Evolutionary conservation across 1,139 yeast species (phyloP).

Genomic region (Wickerhamomyces sp.): DNA sequence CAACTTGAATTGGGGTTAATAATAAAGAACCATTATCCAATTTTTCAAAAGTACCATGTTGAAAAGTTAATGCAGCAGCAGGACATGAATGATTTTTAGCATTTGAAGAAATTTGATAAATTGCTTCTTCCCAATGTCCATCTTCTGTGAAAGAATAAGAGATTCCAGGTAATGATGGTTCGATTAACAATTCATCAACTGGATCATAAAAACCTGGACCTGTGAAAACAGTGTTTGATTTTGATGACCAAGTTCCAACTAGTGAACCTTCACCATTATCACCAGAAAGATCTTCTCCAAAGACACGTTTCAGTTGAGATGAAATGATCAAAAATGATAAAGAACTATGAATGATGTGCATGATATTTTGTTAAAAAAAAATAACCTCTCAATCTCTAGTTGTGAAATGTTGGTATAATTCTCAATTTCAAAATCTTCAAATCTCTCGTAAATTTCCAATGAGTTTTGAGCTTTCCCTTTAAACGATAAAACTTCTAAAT

Average conservation of each 20-base stretch:
- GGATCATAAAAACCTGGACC: slow-evolving; percentile 98
- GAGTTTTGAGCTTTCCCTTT: too few species aligned
- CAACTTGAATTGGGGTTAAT: slow-evolving; percentile 73
- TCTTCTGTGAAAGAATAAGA: slow-evolving; percentile 89
- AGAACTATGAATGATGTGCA: background rate
- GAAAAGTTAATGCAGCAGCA: slow-evolving; percentile 72
- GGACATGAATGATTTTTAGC: slow-evolving; percentile 78
- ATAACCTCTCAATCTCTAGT: too few species aligned
- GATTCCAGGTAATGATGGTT: slow-evolving; percentile 93
- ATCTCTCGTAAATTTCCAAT: too few species aligned
- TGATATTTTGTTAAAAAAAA: too few species aligned
- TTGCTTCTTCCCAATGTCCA: slow-evolving; percentile 87
- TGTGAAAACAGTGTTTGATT: slow-evolving; percentile 89
- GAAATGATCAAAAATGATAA: background rate
- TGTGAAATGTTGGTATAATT: too few species aligned
- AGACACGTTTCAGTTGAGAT: too few species aligned
- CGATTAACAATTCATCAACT: slow-evolving; percentile 85
- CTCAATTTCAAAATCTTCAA: too few species aligned
- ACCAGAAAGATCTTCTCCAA: too few species aligned
- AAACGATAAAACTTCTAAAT: too few species aligned
- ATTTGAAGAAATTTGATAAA: slow-evolving; percentile 71
- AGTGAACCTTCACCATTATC: slow-evolving; percentile 27
- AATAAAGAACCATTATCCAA: slow-evolving; percentile 61
- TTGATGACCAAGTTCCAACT: slow-evolving; percentile 94
- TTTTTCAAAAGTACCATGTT: slow-evolving; percentile 78